Evolutionary conservation across 2,329 filamentous ascomycete genomes (phyloP).

Genomic region (Fusarium udum): DNA sequence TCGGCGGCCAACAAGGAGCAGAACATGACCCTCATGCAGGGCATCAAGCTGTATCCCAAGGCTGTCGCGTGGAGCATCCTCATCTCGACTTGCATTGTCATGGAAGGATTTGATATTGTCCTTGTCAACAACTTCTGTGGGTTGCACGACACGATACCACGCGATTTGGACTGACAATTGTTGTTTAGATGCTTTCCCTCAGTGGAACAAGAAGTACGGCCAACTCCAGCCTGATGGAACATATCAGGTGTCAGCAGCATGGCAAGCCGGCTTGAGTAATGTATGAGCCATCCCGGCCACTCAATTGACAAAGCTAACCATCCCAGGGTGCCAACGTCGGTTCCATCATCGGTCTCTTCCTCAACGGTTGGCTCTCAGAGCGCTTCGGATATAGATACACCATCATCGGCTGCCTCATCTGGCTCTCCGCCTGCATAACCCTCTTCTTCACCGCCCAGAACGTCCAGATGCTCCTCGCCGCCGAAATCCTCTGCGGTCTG

Average conservation of each 20-base stretch:
- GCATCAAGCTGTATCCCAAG: conserved; percentile 36
- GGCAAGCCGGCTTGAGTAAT: conserved; percentile 38
- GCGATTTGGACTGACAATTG: not conserved
- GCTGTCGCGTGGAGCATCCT: conserved; percentile 35
- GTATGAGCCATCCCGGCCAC: not conserved
- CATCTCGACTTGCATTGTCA: conserved; percentile 38
- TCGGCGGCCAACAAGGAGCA: conserved; percentile 33
- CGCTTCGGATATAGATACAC: conserved; percentile 34
- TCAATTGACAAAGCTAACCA: not conserved
- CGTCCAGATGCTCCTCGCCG: conserved; percentile 34
- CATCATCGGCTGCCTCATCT: conserved; percentile 35
- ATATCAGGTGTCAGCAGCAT: conserved; percentile 34
- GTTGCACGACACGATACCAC: not conserved
- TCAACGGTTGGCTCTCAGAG: conserved; percentile 35
- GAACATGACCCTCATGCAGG: conserved; percentile 37
- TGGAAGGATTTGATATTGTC: conserved; percentile 37
- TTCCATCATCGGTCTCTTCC: conserved; percentile 36
- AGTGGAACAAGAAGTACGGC: conserved; percentile 38
- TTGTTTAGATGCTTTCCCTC: conserved; percentile 27
- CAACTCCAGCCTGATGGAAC: conserved; percentile 22
- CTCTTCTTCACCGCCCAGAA: conserved; percentile 39
- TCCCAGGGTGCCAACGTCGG: conserved; percentile 31
- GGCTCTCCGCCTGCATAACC: conserved; percentile 32
- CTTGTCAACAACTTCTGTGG: conserved; percentile 38
- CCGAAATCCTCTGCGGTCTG: conserved; percentile 35